Percentiles rank a stretch among this genome's conserved stretches.
Conservation (phyloP, 805 yeast genomes). For the Tetrapisispora pingtungensis region DNA sequence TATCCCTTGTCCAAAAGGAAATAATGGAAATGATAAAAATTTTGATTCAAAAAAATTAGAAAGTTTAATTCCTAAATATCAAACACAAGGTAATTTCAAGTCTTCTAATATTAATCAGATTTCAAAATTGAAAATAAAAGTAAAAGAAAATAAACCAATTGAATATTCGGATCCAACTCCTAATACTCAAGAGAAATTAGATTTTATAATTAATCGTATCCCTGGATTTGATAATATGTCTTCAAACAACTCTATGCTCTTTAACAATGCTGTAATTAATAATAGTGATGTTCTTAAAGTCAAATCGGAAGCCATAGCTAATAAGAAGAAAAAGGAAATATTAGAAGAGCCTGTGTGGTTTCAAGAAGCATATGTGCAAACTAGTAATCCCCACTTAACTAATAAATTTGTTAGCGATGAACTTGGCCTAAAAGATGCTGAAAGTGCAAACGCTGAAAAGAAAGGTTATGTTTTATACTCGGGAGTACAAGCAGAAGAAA, state of each 20-base stretch:
- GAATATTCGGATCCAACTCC: neutral
- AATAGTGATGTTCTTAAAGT: neutral
- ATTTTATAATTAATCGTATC: conserved; percentile 15
- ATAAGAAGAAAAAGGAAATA: neutral
- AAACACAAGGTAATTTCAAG: neutral
- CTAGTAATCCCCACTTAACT: neutral
- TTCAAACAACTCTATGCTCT: conserved; percentile 12
- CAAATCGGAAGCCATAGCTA: neutral
- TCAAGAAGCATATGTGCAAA: neutral
- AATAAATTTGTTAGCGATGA: neutral
- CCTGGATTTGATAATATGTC: conserved; percentile 10
- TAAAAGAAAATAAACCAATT: neutral
- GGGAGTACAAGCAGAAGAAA: neutral
- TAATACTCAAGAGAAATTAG: conserved; percentile 18
- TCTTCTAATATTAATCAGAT: neutral
- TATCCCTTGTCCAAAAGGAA: too few species aligned
- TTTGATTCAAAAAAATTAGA: too few species aligned
- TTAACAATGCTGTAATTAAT: conserved; percentile 7
- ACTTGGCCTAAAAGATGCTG: too few species aligned
- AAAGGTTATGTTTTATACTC: neutral
- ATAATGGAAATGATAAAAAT: too few species aligned
- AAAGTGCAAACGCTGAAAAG: neutral
- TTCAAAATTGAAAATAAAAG: neutral
- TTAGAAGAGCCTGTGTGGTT: conserved; percentile 29
- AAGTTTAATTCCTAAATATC: conserved; percentile 14